Evolutionary conservation across 2,329 filamentous ascomycete genomes (phyloP).

Genomic region (Gaeumannomyces sp.): DNA sequence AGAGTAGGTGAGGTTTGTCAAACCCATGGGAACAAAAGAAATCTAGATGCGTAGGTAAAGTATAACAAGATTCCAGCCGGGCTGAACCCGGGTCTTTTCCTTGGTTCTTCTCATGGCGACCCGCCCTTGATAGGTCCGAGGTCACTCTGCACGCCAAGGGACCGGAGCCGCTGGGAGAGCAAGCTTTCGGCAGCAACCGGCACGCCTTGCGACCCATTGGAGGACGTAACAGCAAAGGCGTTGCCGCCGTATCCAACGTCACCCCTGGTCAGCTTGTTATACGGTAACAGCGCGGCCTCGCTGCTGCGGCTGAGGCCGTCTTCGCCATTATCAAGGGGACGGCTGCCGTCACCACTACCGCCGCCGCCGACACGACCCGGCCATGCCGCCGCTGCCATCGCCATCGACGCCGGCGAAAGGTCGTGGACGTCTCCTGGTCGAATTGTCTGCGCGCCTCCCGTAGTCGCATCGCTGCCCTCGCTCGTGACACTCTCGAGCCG

Average conservation of each 20-base stretch:
- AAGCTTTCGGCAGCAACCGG: conserved; percentile 54
- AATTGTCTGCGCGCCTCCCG: conserved; percentile 3
- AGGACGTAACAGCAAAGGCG: conserved; percentile 28
- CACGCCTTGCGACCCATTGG: conserved; percentile 22
- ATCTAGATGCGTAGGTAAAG: not conserved
- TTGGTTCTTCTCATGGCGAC: not conserved
- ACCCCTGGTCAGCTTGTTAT: conserved; percentile 63
- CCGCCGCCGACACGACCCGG: conserved; percentile 9
- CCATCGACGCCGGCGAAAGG: not conserved
- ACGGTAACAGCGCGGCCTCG: conserved; percentile 30
- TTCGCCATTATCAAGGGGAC: not conserved
- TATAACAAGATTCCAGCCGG: not conserved
- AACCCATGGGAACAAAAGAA: not conserved
- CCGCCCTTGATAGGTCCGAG: too few relatives aligned
- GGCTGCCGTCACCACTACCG: not conserved
- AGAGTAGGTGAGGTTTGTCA: not conserved
- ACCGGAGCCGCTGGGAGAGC: conserved; percentile 61
- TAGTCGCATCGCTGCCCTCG: conserved; percentile 24
- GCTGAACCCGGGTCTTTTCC: not conserved
- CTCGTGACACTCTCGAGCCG: conserved; percentile 25
- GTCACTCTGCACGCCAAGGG: conserved; percentile 44
- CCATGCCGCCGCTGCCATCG: too few relatives aligned
- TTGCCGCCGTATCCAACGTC: conserved; percentile 58
- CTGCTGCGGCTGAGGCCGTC: not conserved
- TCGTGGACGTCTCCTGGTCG: not conserved